Evolutionary conservation across 2,329 filamentous ascomycete species (phyloP).

Genomic region (Coniochaeta ligniaria): DNA sequence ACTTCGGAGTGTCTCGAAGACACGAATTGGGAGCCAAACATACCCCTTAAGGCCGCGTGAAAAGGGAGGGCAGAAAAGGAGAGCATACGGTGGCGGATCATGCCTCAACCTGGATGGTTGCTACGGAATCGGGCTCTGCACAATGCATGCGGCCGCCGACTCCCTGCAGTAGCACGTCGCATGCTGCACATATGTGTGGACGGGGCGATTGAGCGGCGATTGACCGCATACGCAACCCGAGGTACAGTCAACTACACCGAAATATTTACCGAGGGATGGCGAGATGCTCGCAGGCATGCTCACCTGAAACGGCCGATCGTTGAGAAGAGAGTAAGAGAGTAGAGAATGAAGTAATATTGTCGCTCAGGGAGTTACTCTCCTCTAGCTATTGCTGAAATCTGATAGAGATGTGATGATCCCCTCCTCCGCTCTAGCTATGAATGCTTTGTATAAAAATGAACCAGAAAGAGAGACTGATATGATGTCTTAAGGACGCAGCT

Average conservation of each 20-base stretch:
- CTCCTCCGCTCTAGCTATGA: neutral
- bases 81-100: neutral
- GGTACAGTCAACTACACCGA: neutral
- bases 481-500: neutral
- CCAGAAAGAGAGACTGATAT: neutral
- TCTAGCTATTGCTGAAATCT: neutral
- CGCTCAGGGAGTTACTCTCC: neutral
- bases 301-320: neutral
- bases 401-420: neutral
- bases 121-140: neutral
- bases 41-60: neutral
- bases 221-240: neutral
- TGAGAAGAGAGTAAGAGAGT: too few species aligned
- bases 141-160: neutral
- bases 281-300: neutral
- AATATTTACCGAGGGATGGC: neutral
- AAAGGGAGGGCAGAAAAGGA: neutral
- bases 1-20: neutral
- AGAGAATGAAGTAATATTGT: neutral
- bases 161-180: neutral
- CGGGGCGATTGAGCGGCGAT: neutral
- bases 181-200: neutral
- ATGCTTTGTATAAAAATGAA: neutral
- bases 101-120: neutral
- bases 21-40: neutral